Conservation (phyloP, 495 filamentous ascomycete species). For the Beverwykella pulmonaria region DNA sequence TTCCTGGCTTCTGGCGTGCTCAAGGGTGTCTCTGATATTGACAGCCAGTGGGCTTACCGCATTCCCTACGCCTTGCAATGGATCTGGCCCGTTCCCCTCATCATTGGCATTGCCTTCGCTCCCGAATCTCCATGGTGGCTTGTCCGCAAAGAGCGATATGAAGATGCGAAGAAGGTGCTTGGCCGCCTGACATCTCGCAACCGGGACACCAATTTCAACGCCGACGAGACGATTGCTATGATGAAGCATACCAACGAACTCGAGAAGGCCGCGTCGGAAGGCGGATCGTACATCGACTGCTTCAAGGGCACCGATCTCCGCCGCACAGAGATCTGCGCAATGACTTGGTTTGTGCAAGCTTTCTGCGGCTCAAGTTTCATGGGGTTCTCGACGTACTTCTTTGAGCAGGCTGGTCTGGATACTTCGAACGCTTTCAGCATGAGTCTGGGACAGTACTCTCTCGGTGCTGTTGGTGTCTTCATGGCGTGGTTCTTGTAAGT, state of each 20-base stretch:
- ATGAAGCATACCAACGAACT: slow-evolving; percentile 81
- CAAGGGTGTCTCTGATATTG: slow-evolving; percentile 60
- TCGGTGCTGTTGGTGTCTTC: slow-evolving; percentile 74
- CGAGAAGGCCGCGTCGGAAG: slow-evolving; percentile 68
- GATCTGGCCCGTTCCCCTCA: slow-evolving; percentile 75
- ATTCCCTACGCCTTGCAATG: slow-evolving; percentile 77
- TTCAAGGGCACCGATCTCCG: slow-evolving; percentile 74
- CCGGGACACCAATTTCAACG: slow-evolving; percentile 62
- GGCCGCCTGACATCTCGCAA: slow-evolving; percentile 55
- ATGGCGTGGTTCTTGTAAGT: slow-evolving; percentile 65
- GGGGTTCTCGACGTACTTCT: slow-evolving; percentile 74
- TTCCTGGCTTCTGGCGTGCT: slow-evolving; percentile 76
- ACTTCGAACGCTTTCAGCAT: slow-evolving; percentile 65
- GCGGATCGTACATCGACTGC: slow-evolving; percentile 73
- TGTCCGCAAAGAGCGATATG: slow-evolving; percentile 67
- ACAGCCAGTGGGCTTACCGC: slow-evolving; percentile 67
- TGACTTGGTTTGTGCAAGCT: slow-evolving; percentile 83
- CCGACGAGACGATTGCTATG: slow-evolving; percentile 78
- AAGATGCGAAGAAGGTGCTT: slow-evolving; percentile 69
- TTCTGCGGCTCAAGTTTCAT: slow-evolving; percentile 69
- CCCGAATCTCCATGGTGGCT: slow-evolving; percentile 86
- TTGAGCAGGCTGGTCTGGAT: slow-evolving; percentile 69
- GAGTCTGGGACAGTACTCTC: slow-evolving; percentile 72
- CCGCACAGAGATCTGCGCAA: slow-evolving; percentile 71
- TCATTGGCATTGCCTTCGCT: slow-evolving; percentile 66